A percentile compares a stretch with the other conserved stretches of the same genome.
These are phyloP conservation scores for Paspalum notatum DNA, from an alignment of 176 grass and related monocot species.

Conservation along the genomic window DNA sequence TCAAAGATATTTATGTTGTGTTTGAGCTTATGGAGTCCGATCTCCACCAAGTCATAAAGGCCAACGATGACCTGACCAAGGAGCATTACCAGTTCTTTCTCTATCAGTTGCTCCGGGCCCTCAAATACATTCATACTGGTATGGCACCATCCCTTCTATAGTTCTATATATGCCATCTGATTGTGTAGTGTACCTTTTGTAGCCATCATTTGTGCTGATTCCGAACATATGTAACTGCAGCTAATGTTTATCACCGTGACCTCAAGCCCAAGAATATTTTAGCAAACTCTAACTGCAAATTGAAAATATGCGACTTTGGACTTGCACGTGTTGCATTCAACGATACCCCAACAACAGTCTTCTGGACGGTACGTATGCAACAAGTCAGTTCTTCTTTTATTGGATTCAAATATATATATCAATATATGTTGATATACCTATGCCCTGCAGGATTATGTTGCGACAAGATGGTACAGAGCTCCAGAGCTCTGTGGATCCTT, in stretches of 20 bases:
- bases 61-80: conserved; percentile 91
- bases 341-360: conserved; percentile 88
- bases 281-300: conserved; percentile 98
- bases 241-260: conserved; percentile 96
- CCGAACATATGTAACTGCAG: conserved; percentile 46
- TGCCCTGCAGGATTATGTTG: conserved; percentile 91
- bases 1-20: conserved; percentile 97
- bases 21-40: conserved; percentile 99
- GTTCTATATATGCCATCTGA: neutral
- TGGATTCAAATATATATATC: conserved; percentile 13
- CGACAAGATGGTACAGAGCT: conserved; percentile 99
- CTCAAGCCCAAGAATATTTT: conserved; percentile 99
- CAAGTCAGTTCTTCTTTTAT: conserved; percentile 11
- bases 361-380: conserved; percentile 85
- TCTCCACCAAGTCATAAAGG: conserved; percentile 98
- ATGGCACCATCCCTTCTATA: neutral
- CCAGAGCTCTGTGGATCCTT: conserved; percentile 98
- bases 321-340: conserved; percentile 92
- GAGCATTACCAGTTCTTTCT: conserved; percentile 99
- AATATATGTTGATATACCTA: conserved; percentile 1
- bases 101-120: conserved; percentile 88
- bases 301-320: conserved; percentile 99
- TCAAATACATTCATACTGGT: conserved; percentile 99
- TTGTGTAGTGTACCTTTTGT: neutral
- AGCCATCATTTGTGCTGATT: conserved; percentile 37